Evolutionary conservation across 2,329 filamentous ascomycete genomes (phyloP), one percentile per base, ranked within the genome.

Genomic region (Calonectria fujianensis): DNA sequence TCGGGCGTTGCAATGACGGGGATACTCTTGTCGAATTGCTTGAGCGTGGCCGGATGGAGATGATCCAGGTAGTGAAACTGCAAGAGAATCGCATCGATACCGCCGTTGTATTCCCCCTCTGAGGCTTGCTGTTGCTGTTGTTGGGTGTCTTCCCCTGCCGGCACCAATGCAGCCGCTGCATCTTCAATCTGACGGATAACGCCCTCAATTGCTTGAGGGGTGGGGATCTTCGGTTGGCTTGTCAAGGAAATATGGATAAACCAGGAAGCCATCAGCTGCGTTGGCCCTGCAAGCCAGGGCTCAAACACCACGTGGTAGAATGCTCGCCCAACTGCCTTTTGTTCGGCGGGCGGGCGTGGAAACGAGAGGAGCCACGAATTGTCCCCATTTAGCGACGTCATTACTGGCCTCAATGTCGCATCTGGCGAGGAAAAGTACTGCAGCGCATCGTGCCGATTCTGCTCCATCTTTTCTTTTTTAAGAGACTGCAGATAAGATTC

Each of bases 331-430:
- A 63, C 52, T 6, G 73, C 54, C 2, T 57, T 69, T 16, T 74
- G 77, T 18, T 83, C 82, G 14, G 69, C 41, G 13, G 65, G 52
- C 4, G 82, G 83, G 8, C 80, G 80, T 3, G 83, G 83, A 50
- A 85, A 80, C 9, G 83, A 84, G 39, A 85, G 71, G 2, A 85
- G 74, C 84, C 84, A 85, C 39, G 82, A 82, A 20, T 82, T 82
- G 59, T 85, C 83, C 7, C 83, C 83, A 66, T 85, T 85, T 9
- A 85, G 74, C 10, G 78, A 81, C 0, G 83, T 84, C 20, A 84
- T 61, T 9, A 83, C 74, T 0, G 84, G 83, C 39, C 80, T 74
- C 24, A 73, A 72, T 4, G 18, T 31, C 1, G 64, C 70, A n/a
- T 35, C 27, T 11, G 51, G 24, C 14, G 59, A 59, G 32, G 66